phyloP scores from a whole-genome alignment of 129 eudicot genomes.

The Deinandra increscens region DNA sequence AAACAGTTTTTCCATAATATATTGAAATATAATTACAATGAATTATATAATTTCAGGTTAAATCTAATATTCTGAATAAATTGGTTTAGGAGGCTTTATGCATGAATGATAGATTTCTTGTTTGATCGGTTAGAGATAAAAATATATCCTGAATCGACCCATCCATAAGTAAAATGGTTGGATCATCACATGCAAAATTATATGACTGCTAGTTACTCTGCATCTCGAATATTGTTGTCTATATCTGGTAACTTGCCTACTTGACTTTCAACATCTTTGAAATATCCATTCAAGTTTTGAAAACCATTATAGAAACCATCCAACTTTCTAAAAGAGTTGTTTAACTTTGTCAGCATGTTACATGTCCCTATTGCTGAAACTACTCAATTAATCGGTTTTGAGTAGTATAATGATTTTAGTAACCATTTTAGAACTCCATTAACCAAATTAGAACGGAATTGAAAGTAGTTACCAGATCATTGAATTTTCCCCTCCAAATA shows the following conservation, averaged over 20 bases:
- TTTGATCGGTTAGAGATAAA: neutral
- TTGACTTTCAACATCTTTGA: neutral
- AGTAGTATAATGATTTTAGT: neutral
- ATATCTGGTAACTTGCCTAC: neutral
- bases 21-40: neutral
- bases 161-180: neutral
- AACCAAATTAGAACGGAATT: neutral
- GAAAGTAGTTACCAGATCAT: neutral
- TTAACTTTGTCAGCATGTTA: conserved; percentile 1
- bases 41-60: neutral
- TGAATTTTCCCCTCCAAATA: neutral
- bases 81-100: neutral
- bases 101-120: neutral
- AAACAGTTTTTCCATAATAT: neutral
- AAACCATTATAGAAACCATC: neutral
- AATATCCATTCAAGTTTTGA: neutral
- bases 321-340: neutral
- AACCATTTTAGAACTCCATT: neutral
- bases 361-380: neutral
- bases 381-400: neutral
- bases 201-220: neutral
- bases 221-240: neutral
- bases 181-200: neutral
- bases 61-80: neutral
- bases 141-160: neutral